Percentiles rank a stretch among this genome's conserved stretches.
Evolutionary conservation across 352 stramenopile species (phyloP).

Genomic region (Peronospora farinosa): DNA sequence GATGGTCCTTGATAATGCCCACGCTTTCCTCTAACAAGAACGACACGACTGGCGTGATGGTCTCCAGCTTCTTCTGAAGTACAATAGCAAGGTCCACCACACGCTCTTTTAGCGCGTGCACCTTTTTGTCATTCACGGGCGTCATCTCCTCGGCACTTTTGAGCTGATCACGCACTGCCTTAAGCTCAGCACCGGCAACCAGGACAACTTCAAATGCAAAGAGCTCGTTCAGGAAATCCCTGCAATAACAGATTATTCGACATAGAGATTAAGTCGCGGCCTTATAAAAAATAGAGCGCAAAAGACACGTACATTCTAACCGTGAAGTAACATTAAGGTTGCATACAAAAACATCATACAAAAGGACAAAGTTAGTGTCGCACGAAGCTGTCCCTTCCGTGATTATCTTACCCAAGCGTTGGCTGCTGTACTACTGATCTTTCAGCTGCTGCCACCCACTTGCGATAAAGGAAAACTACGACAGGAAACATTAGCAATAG

Average conservation of each 20-base stretch:
- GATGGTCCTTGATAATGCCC: constrained; percentile 33
- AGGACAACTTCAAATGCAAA: constrained; percentile 64
- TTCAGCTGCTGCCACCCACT: constrained; percentile 31
- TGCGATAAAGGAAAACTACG: constrained; percentile 40
- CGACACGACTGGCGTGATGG: constrained; percentile 47
- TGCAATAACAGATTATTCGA: constrained; percentile 13
- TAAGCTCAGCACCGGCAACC: constrained; percentile 54
- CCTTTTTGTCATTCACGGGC: constrained; percentile 38
- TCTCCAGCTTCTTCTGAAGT: constrained; percentile 51
- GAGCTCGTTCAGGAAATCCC: constrained; percentile 54
- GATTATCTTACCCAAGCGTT: constrained; percentile 34
- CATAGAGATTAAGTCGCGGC: not conserved
- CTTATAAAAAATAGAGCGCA: not conserved
- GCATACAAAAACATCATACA: not conserved
- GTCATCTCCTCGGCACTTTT: constrained; percentile 33
- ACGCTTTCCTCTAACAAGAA: constrained; percentile 59
- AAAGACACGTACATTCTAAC: constrained; percentile 35
- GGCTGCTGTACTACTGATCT: constrained; percentile 20
- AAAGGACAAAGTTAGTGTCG: constrained; percentile 1
- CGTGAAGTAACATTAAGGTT: not conserved
- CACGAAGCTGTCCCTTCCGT: not conserved
- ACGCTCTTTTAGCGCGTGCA: constrained; percentile 46
- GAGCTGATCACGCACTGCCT: constrained; percentile 51
- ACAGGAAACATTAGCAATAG: constrained; percentile 46
- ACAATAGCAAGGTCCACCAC: constrained; percentile 47